Conservation (phyloP, 1,284 basidiomycete species). For the Ganoderma sinense region DNA sequence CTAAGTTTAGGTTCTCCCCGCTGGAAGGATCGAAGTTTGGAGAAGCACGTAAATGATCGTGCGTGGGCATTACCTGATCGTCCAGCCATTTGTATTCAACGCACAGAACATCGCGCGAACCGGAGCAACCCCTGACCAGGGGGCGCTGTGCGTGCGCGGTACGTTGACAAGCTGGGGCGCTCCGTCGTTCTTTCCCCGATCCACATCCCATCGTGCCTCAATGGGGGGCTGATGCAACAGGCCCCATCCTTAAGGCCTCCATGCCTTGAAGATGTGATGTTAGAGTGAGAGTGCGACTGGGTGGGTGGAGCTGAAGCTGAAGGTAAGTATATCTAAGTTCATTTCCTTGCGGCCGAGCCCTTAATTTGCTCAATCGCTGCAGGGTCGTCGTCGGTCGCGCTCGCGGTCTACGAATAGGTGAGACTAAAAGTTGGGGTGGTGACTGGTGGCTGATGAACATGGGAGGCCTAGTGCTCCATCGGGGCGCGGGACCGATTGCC, state of each 20-base stretch:
- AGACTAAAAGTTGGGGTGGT: background rate
- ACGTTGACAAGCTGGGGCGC: background rate
- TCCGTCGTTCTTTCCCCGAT: background rate
- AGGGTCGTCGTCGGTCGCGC: background rate
- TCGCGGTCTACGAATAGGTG: background rate
- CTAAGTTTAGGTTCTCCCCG: constrained; percentile 11
- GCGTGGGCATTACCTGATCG: background rate
- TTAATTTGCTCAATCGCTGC: background rate
- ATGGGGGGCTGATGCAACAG: background rate
- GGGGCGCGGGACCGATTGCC: constrained; percentile 13
- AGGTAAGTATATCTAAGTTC: background rate
- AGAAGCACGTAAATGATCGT: background rate
- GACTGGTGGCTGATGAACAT: background rate
- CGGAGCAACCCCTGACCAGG: background rate
- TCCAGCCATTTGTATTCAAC: background rate
- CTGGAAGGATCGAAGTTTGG: background rate
- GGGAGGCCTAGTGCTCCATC: constrained; percentile 1
- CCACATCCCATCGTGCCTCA: background rate
- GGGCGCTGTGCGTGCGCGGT: background rate
- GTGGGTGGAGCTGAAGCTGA: background rate
- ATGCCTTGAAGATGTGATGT: no score
- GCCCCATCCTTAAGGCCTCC: background rate
- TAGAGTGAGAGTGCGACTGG: no score
- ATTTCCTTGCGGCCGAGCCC: background rate
- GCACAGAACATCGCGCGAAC: background rate